A percentile compares a stretch with the other conserved stretches of the same genome.
Evolutionary conservation across 1,139 yeast genomes (phyloP).

Genomic region (Candida tropicalis): DNA sequence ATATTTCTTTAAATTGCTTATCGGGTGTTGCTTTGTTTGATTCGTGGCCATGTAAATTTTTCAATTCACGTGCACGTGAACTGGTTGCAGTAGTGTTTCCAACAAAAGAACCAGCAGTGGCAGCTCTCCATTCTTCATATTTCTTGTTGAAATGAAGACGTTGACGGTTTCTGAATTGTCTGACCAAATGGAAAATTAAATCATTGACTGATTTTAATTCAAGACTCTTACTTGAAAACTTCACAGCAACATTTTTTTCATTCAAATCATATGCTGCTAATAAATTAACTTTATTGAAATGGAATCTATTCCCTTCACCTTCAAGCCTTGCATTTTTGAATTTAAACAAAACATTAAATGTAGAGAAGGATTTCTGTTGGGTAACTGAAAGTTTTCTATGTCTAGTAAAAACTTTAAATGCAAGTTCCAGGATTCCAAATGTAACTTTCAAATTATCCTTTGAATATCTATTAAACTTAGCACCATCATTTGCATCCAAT

Average conservation of each 20-base stretch:
- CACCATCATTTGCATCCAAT: conserved; percentile 20
- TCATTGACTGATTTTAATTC: conserved; percentile 41
- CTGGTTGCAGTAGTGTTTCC: not conserved
- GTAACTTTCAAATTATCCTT: conserved; percentile 30
- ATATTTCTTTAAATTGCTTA: conserved; percentile 24
- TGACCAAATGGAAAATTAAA: conserved; percentile 39
- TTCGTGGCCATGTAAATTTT: too few relatives aligned
- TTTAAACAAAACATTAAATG: conserved; percentile 29
- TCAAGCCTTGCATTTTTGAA: conserved; percentile 34
- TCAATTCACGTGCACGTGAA: not conserved
- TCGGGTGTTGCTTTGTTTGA: not conserved
- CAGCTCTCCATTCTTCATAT: conserved; percentile 20
- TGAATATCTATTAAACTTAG: conserved; percentile 33
- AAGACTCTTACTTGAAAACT: conserved; percentile 29
- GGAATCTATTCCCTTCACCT: conserved; percentile 35
- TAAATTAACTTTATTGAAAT: conserved; percentile 31
- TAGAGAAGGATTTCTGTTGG: conserved; percentile 13
- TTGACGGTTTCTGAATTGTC: conserved; percentile 35
- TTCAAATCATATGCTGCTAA: conserved; percentile 30
- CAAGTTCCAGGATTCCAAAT: conserved; percentile 27
- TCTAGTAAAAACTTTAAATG: conserved; percentile 32
- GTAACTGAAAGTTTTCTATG: conserved; percentile 19
- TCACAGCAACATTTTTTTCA: conserved; percentile 25
- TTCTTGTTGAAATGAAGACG: conserved; percentile 29
- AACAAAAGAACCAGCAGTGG: conserved; percentile 7